Evolutionary conservation across 306 rosid genomes (phyloP), one percentile per base, ranked within the genome.

Genomic region (Arachis hypogaea): DNA sequence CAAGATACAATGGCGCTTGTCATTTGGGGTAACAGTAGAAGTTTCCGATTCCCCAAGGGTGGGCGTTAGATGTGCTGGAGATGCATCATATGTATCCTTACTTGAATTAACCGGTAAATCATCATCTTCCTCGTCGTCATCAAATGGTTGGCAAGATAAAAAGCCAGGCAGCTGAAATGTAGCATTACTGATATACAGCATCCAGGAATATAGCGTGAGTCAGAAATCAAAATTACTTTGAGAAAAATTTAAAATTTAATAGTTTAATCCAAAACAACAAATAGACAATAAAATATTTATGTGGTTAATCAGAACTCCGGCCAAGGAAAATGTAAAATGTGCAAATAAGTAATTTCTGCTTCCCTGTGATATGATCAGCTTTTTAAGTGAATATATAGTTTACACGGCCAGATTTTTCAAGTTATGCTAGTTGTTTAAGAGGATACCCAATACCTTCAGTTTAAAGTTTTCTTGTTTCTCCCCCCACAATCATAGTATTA

Each of bases 141-240:
- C 98, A 85, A 95, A 95, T 7, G 85, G 86, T 63, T 83, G 90
- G 60, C 92, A 85, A 57, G 96, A 81, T 60, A 92, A 78, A 76
- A 94, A 81, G 9, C 99, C 98, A 80, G 98, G 93, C 77, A 95
- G 80, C 91, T 95, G 97, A 85, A 92, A 95, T 75, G 98, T 87
- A 68, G 99, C 99, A 86, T 95, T 95, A 78, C 99, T 95, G 98
- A 77, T 46, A 77, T 63, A 80, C 80, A 72, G 68, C 33, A 74
- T 51, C 22, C 47, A 83, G 70, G 64, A 66, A 71, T 30, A 54
- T 22, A 73, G 43, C 71, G 54, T 7, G 59, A 66, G 66, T 81
- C 76, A 84, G 82, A 78, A 60, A 78, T 2, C 28, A 10, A 67
- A 51, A 74, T 41, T 38, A 57, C 62, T 22, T 63, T 16, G 9